Evolutionary conservation across 2,329 filamentous ascomycete species (phyloP), one percentile per base, ranked within the genome.

Genomic region (Pyrenochaeta sp.): DNA sequence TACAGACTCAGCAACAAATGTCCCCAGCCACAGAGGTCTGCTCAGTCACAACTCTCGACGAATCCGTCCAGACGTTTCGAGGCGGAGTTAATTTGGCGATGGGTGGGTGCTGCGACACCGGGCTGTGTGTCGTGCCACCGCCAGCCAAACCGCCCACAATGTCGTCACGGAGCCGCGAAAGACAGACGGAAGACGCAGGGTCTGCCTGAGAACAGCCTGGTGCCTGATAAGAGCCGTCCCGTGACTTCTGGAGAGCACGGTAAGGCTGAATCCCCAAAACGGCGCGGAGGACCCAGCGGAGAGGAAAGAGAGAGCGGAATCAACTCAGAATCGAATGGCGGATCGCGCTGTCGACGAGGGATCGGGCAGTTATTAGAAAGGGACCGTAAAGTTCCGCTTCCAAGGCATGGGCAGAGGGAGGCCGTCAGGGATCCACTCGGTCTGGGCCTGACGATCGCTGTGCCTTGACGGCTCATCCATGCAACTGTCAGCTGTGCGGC

Each of bases 201-300:
- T 29, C 35, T 20, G 31, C 4, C 14, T 21, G 22, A 23, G 34
- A n/a, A 30, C 35, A 22, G 35, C 8, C 10, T 23, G 14, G 29
- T 30, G 29, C 44, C 23, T 30, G 34, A 21, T 28, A 6, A 30
- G 17, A 19, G 24, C 19, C 4, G 18, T 29, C 35, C 21, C 35
- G 35, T 29, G 35, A 38, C 18, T 18, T 14, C 29, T 6, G 15
- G 24, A 7, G 22, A 34, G 22, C 7, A 17, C 18, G 19, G 27
- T 35, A 40, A 30, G 42, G 35, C 42, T 45, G 35, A 31, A 24
- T 28, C 18, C 14, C 31, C 21, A n/a, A 15, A n/a, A 14, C 3
- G 34, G 13, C 13, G 38, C 35, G 40, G 40, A 41, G 35, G 11
- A 22, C 35, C 19, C 40, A 44, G 45, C 45, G 45, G 45, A 48